These are phyloP conservation scores for Paramarasmius palmivorus DNA, from an alignment of 1,284 basidiomycete species.

Conservation along the genomic window DNA sequence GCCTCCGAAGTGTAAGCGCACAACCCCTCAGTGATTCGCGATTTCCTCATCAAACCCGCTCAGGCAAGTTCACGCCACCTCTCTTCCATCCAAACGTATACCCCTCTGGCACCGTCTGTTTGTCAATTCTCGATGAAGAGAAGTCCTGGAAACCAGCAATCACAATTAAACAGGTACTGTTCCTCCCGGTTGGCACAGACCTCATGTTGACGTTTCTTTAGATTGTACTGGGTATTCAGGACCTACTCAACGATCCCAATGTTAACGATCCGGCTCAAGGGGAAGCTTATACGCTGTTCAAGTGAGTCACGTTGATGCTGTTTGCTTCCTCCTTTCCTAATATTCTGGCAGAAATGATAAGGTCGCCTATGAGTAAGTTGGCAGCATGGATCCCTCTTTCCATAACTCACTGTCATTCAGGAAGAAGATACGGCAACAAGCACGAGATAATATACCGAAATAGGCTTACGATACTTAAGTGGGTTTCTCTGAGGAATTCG, in stretches of 20 bases:
- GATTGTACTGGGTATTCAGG: conserved; percentile 96
- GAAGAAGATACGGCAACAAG: conserved; percentile 78
- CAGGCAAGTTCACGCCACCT: conserved; percentile 96
- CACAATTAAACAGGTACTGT: conserved; percentile 91
- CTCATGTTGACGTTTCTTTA: conserved; percentile 30
- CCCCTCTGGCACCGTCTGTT: conserved; percentile 96
- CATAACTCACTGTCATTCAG: conserved; percentile 35
- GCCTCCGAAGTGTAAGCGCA: conserved; percentile 86
- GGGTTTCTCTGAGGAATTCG: background rate
- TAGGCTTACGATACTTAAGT: conserved; percentile 29
- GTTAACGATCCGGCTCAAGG: conserved; percentile 95
- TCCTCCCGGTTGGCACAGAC: background rate
- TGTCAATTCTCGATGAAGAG: conserved; percentile 98
- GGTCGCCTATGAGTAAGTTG: conserved; percentile 82
- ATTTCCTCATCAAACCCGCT: conserved; percentile 6
- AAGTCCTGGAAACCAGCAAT: conserved; percentile 99
- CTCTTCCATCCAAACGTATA: conserved; percentile 99
- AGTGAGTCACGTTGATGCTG: conserved; percentile 53
- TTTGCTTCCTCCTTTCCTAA: background rate
- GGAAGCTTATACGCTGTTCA: conserved; percentile 97
- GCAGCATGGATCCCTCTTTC: conserved; percentile 14
- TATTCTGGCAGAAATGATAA: conserved; percentile 75
- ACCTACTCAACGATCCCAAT: conserved; percentile 92
- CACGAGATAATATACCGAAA: conserved; percentile 83
- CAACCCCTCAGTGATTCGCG: conserved; percentile 4